These are phyloP conservation scores for Arthrobotrys conoides DNA, from an alignment of 2,329 filamentous ascomycete genomes.

Conservation along the genomic window DNA sequence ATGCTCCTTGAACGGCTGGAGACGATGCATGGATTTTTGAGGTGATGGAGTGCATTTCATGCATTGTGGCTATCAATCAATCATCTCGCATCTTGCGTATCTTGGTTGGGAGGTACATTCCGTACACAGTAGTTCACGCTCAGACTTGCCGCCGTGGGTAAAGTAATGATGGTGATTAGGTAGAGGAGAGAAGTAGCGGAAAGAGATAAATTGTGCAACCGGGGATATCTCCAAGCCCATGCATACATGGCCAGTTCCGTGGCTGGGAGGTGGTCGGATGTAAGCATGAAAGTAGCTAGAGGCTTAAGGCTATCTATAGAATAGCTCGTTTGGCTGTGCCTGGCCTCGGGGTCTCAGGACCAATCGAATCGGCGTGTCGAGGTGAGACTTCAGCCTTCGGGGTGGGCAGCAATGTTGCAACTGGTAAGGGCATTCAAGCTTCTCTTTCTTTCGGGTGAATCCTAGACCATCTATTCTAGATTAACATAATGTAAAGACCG, in stretches of 20 bases:
- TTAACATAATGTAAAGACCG: no score
- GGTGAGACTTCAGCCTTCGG: conserved; percentile 19
- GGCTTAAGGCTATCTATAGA: conserved; percentile 15
- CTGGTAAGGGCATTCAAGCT: not conserved
- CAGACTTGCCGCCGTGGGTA: conserved; percentile 17
- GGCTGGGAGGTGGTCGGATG: not conserved
- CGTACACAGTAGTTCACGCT: not conserved
- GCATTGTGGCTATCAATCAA: conserved; percentile 23
- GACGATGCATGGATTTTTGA: conserved; percentile 18
- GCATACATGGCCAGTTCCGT: conserved; percentile 13
- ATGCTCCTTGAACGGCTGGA: conserved; percentile 31
- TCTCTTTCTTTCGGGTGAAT: not conserved
- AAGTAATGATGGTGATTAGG: not conserved
- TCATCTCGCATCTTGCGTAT: not conserved
- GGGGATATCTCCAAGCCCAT: not conserved
- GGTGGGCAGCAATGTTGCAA: not conserved
- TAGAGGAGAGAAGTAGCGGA: no score
- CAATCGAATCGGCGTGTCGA: conserved; percentile 28
- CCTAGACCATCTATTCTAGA: not conserved
- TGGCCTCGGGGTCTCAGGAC: conserved; percentile 18
- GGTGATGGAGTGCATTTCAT: conserved; percentile 8
- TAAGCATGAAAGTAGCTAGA: not conserved
- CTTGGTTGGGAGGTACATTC: conserved; percentile 13
- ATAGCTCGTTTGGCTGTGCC: conserved; percentile 16
- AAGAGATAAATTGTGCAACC: not conserved